Conservation (phyloP, 257 asterid species). For the Haberlea rhodopensis region DNA sequence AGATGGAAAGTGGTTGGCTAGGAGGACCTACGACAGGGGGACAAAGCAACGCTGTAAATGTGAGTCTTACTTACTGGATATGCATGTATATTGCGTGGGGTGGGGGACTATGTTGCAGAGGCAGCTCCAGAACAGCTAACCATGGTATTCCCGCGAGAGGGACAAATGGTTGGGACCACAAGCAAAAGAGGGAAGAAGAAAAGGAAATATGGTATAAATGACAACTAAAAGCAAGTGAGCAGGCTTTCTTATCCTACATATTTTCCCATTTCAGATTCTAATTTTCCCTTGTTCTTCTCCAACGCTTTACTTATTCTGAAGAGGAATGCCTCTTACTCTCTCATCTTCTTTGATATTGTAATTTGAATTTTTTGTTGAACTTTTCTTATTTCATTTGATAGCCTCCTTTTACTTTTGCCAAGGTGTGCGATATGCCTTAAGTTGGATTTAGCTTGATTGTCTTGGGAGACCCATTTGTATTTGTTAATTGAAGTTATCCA, state of each 20-base stretch:
- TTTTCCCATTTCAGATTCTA: slow-evolving; percentile 28
- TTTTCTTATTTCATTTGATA: background rate
- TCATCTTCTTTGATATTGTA: background rate
- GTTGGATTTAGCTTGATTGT: slow-evolving; percentile 28
- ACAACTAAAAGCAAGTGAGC: slow-evolving; percentile 16
- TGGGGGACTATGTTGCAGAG: slow-evolving; percentile 21
- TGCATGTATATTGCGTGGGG: slow-evolving; percentile 5
- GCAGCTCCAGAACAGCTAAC: slow-evolving; percentile 41
- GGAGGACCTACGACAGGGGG: slow-evolving; percentile 33
- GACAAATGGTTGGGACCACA: slow-evolving; percentile 46
- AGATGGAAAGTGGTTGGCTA: slow-evolving; percentile 36
- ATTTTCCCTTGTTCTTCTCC: background rate
- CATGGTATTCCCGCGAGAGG: slow-evolving; percentile 51
- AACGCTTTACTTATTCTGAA: slow-evolving; percentile 32
- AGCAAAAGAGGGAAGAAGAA: slow-evolving; percentile 18
- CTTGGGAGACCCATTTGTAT: slow-evolving; percentile 28
- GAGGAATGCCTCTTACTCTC: slow-evolving; percentile 23
- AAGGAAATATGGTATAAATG: slow-evolving; percentile 24
- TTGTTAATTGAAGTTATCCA: slow-evolving; percentile 28
- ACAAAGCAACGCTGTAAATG: slow-evolving; percentile 5
- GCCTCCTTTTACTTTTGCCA: slow-evolving; percentile 6
- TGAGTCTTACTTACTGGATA: too few relatives aligned
- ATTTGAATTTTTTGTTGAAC: slow-evolving; percentile 13
- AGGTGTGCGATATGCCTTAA: slow-evolving; percentile 36
- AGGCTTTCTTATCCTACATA: slow-evolving; percentile 29